phyloP scores from a whole-genome alignment of 2,329 filamentous ascomycete species.

The Rhexocercosporidium sp. region DNA sequence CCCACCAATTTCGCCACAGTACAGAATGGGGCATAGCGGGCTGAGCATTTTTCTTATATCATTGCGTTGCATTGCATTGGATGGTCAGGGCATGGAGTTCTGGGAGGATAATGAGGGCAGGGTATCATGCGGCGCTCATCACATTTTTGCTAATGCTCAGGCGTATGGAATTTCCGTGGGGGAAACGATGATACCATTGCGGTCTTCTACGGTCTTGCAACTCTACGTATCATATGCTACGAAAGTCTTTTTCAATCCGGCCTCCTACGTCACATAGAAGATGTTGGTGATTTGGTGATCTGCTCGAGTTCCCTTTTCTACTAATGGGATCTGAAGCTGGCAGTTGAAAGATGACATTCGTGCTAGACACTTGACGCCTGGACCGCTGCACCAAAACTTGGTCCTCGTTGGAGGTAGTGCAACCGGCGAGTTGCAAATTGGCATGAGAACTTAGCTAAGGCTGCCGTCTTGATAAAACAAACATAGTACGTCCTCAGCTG shows the following conservation, averaged over 20 bases:
- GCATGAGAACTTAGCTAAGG: too few relatives aligned
- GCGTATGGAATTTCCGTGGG: constrained; percentile 8
- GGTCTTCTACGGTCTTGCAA: not conserved
- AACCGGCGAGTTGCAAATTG: too few relatives aligned
- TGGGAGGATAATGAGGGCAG: not conserved
- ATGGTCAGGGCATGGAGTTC: constrained; percentile 31
- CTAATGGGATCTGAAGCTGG: not conserved
- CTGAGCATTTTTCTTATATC: constrained; percentile 2
- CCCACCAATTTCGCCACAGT: constrained; percentile 11
- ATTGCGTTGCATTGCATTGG: constrained; percentile 32
- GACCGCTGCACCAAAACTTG: not conserved
- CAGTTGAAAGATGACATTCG: too few relatives aligned
- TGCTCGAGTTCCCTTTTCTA: not conserved
- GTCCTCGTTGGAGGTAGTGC: not conserved
- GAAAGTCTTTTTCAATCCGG: not conserved
- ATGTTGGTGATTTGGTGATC: not conserved
- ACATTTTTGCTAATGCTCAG: constrained; percentile 3
- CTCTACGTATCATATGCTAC: not conserved
- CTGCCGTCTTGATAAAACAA: too few relatives aligned
- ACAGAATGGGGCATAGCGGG: constrained; percentile 26
- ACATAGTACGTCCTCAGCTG: too few relatives aligned
- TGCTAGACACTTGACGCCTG: too few relatives aligned
- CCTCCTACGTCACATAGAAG: not conserved
- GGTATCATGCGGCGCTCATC: not conserved
- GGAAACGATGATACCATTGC: constrained; percentile 15